Evolutionary conservation across 2,329 filamentous ascomycete species (phyloP).

Genomic region (Hysterium pulicare): DNA sequence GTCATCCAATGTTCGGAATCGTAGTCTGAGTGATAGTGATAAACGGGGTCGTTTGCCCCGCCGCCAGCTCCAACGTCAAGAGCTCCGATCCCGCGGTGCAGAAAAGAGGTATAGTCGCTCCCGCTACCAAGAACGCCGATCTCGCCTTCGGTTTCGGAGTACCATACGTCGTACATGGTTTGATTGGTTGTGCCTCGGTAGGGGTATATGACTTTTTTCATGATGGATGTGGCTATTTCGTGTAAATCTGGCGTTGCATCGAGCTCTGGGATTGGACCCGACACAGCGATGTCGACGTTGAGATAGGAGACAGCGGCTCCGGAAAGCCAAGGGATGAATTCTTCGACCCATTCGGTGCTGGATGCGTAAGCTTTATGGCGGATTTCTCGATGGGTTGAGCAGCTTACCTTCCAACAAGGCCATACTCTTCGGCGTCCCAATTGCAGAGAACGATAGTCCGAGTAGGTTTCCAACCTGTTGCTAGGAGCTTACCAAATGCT

Average conservation of each 20-base stretch:
- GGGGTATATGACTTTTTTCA: constrained; percentile 44
- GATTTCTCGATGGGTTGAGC: too few relatives aligned
- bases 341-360: constrained; percentile 50
- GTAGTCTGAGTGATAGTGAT: constrained; percentile 23
- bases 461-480: constrained; percentile 51
- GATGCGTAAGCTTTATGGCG: too few relatives aligned
- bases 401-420: constrained; percentile 30
- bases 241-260: constrained; percentile 42
- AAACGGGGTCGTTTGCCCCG: constrained; percentile 19
- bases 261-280: constrained; percentile 41
- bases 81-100: constrained; percentile 43
- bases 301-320: constrained; percentile 47
- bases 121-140: constrained; percentile 45
- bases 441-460: constrained; percentile 47
- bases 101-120: constrained; percentile 47
- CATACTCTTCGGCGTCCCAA: constrained; percentile 45
- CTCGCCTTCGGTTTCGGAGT: constrained; percentile 27
- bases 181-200: constrained; percentile 35
- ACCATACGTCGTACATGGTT: constrained; percentile 48
- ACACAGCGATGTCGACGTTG: constrained; percentile 51
- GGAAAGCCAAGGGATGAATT: constrained; percentile 48
- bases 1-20: constrained; percentile 23
- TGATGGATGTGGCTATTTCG: constrained; percentile 27
- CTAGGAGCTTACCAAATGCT: constrained; percentile 47
- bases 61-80: constrained; percentile 43